A percentile compares a stretch with the other conserved stretches of the same genome.
Conservation (phyloP, 2,329 filamentous ascomycete genomes). For the Aureobasidium sp. region DNA sequence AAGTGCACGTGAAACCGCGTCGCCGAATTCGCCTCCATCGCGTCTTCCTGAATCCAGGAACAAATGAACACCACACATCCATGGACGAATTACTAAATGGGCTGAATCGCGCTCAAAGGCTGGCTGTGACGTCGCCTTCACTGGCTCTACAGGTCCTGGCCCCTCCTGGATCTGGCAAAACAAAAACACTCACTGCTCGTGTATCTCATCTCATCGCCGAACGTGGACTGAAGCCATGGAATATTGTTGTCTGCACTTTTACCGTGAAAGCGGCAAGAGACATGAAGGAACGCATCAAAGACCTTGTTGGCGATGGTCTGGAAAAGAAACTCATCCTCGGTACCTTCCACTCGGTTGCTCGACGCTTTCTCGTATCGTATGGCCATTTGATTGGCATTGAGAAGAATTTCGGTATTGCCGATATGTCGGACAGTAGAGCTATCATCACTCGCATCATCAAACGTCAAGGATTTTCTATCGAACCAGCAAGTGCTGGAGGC, state of each 20-base stretch:
- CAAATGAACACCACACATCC: neutral
- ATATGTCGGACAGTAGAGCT: constrained; percentile 80
- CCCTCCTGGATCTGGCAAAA: constrained; percentile 83
- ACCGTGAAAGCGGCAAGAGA: constrained; percentile 95
- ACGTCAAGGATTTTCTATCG: constrained; percentile 64
- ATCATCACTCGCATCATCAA: constrained; percentile 89
- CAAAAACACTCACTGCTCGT: constrained; percentile 92
- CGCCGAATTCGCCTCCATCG: constrained; percentile 8
- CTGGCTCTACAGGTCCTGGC: constrained; percentile 68
- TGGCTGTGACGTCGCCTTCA: constrained; percentile 69
- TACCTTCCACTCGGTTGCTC: constrained; percentile 94
- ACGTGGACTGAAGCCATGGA: constrained; percentile 77
- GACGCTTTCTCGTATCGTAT: constrained; percentile 85
- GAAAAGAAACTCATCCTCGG: constrained; percentile 85
- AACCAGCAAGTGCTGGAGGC: constrained; percentile 73
- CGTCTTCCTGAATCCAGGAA: constrained; percentile 10
- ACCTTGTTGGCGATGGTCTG: constrained; percentile 79
- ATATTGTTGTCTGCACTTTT: constrained; percentile 96
- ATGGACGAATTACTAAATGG: constrained; percentile 66
- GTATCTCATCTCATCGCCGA: constrained; percentile 88
- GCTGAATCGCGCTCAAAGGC: constrained; percentile 70
- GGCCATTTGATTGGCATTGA: constrained; percentile 85
- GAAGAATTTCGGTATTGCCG: constrained; percentile 91
- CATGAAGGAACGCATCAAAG: constrained; percentile 90
- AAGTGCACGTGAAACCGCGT: constrained; percentile 5